Evolutionary conservation across 202 grass and related monocot species (phyloP).

Genomic region (Schoenoplectus tabernaemontani): DNA sequence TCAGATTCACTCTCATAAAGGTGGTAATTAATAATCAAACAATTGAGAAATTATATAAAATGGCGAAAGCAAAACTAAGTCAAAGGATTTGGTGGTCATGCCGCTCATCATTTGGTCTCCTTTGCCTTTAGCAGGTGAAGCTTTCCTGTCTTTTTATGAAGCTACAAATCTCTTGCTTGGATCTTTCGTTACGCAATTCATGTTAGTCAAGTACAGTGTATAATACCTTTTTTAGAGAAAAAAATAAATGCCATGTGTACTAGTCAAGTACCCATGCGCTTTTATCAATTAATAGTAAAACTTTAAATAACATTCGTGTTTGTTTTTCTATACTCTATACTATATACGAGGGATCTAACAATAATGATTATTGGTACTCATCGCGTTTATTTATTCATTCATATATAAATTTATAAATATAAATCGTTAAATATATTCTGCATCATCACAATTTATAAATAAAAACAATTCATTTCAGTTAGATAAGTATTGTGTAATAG

Average conservation of each 20-base stretch:
- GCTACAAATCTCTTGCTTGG: background rate
- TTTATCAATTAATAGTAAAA: background rate
- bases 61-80: background rate
- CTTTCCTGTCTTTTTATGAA: conserved; percentile 1
- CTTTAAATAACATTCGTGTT: background rate
- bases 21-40: conserved; percentile 8
- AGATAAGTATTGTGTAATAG: too few relatives aligned
- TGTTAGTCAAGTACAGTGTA: background rate
- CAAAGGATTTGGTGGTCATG: background rate
- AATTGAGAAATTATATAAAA: background rate
- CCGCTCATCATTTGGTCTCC: background rate
- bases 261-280: background rate
- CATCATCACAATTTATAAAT: too few relatives aligned
- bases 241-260: too few relatives aligned
- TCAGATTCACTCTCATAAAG: background rate
- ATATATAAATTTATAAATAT: too few relatives aligned
- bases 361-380: too few relatives aligned
- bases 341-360: too few relatives aligned
- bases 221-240: too few relatives aligned
- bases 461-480: too few relatives aligned
- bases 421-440: too few relatives aligned
- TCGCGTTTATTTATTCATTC: too few relatives aligned
- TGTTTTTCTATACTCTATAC: too few relatives aligned
- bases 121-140: conserved; percentile 27
- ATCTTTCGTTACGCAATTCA: background rate